Conservation (phyloP, 768 basidiomycete genomes). For the Tricholomella constricta region DNA sequence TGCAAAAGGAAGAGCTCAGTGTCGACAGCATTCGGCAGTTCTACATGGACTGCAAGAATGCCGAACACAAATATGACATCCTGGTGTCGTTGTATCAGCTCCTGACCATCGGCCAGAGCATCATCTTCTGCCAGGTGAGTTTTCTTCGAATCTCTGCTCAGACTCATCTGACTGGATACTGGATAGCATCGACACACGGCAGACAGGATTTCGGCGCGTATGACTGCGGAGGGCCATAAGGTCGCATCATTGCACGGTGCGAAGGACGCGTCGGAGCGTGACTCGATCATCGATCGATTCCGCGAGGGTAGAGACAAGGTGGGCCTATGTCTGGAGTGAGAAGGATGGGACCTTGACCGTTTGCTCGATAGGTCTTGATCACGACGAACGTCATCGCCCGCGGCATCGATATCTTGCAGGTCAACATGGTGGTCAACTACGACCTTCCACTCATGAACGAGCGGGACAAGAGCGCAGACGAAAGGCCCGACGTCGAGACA, state of each 20-base stretch:
- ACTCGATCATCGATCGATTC: slow-evolving; percentile 92
- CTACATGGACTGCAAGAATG: slow-evolving; percentile 94
- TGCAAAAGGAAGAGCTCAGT: slow-evolving; percentile 90
- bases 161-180: not conserved
- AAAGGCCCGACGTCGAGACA: slow-evolving; percentile 87
- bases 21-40: slow-evolving; percentile 96
- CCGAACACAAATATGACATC: slow-evolving; percentile 94
- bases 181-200: slow-evolving; percentile 85
- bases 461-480: slow-evolving; percentile 54
- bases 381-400: slow-evolving; percentile 99
- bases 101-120: slow-evolving; percentile 95
- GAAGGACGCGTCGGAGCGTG: slow-evolving; percentile 88
- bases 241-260: slow-evolving; percentile 96
- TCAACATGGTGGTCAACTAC: slow-evolving; percentile 99
- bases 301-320: slow-evolving; percentile 96
- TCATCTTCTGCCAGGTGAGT: slow-evolving; percentile 93
- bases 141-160: not conserved
- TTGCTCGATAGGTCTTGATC: slow-evolving; percentile 67
- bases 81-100: slow-evolving; percentile 87
- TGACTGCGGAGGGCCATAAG: slow-evolving; percentile 93
- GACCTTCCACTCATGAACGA: slow-evolving; percentile 89
- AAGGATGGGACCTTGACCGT: not conserved
- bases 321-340: not conserved
- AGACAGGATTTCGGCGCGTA: slow-evolving; percentile 87
- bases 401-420: slow-evolving; percentile 97